phyloP scores from a whole-genome alignment of 176 grass and related monocot species.

The Cenchrus americanus region DNA sequence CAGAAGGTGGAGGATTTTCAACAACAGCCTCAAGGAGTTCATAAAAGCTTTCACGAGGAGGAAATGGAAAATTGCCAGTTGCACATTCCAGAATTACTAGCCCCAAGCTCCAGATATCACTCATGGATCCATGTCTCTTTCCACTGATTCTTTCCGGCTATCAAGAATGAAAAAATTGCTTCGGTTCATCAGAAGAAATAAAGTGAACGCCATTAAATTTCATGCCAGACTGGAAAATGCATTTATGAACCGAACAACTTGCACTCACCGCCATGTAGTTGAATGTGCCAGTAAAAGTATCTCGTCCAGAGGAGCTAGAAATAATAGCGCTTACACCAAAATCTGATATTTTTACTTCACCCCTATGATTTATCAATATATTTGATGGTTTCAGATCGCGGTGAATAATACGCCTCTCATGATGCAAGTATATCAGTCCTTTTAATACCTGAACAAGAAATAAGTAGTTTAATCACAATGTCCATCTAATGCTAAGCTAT shows the following conservation, averaged over 20 bases:
- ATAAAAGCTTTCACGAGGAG: constrained; percentile 70
- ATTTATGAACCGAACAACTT: neutral
- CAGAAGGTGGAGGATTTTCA: constrained; percentile 70
- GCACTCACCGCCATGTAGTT: constrained; percentile 96
- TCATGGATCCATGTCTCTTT: constrained; percentile 71
- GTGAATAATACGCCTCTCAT: constrained; percentile 82
- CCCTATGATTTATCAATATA: constrained; percentile 94
- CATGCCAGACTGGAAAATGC: constrained; percentile 1
- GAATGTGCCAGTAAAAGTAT: constrained; percentile 81
- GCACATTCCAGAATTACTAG: constrained; percentile 87
- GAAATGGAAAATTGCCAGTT: constrained; percentile 90
- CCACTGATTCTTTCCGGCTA: constrained; percentile 95
- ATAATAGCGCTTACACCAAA: constrained; percentile 97
- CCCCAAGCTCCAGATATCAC: constrained; percentile 98
- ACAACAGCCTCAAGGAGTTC: constrained; percentile 90
- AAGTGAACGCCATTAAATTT: neutral
- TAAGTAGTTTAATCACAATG: neutral
- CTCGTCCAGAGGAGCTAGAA: constrained; percentile 77
- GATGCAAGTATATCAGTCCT: constrained; percentile 85
- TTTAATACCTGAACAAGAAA: constrained; percentile 66
- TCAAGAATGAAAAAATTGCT: constrained; percentile 34
- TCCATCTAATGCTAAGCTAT: neutral
- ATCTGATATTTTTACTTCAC: constrained; percentile 97
- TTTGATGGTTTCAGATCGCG: constrained; percentile 97
- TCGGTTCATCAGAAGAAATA: constrained; percentile 16